Conservation (phyloP, 1,139 yeast species). For the Spathaspora sp. region DNA sequence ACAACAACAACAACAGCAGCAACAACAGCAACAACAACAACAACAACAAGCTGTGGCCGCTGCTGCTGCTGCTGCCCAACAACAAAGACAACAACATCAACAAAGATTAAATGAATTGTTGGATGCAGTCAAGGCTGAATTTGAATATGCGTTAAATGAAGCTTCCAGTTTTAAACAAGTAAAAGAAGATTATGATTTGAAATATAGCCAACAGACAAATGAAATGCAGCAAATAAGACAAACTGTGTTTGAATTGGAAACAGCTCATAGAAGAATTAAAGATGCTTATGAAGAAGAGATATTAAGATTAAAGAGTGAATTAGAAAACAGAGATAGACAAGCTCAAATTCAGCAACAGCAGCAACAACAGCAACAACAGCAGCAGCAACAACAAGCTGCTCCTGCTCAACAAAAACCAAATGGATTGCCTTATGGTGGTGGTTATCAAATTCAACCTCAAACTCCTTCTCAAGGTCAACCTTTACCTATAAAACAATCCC, state of each 20-base stretch:
- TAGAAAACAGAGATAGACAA: conserved; percentile 70
- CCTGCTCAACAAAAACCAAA: conserved; percentile 16
- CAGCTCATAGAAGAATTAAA: conserved; percentile 92
- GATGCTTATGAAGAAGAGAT: conserved; percentile 96
- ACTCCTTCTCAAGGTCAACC: conserved; percentile 20
- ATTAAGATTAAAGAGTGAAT: conserved; percentile 76
- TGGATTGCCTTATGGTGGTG: conserved; percentile 16
- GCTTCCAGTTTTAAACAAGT: conserved; percentile 86
- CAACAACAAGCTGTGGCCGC: conserved; percentile 13
- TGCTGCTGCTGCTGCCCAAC: conserved; percentile 23
- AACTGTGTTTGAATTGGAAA: conserved; percentile 89
- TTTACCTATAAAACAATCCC: conserved; percentile 19
- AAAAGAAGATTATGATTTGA: conserved; percentile 90
- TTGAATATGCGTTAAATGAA: conserved; percentile 81
- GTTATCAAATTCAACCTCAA: conserved; percentile 19
- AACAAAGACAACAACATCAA: conserved; percentile 46
- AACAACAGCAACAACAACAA: conserved; percentile 20
- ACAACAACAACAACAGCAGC: conserved; percentile 14
- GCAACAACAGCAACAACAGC: conserved; percentile 17
- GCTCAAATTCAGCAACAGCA: conserved; percentile 27
- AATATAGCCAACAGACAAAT: conserved; percentile 86
- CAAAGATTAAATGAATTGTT: conserved; percentile 71
- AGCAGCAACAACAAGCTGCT: conserved; percentile 12
- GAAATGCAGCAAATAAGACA: conserved; percentile 95
- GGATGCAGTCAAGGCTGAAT: conserved; percentile 91